Evolutionary conservation across 192 early-diverging fungal genomes (phyloP).

Genomic region (Dissophora globulifera): DNA sequence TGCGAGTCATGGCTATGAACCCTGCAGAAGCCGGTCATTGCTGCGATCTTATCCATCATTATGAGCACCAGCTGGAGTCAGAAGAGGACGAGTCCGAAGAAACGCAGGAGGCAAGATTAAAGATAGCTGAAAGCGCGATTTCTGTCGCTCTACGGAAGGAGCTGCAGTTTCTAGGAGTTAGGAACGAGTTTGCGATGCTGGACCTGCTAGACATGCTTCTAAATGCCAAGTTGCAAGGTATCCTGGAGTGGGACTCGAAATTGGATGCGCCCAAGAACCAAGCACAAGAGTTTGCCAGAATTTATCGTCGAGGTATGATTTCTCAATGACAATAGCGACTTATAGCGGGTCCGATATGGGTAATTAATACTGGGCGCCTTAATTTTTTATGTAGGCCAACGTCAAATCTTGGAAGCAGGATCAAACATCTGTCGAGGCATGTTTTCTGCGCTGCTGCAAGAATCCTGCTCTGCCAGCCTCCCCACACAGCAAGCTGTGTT

Average conservation of each 20-base stretch:
- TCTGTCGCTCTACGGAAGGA: background rate
- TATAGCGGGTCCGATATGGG: too few relatives aligned
- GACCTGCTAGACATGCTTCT: conserved; percentile 59
- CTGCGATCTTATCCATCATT: background rate
- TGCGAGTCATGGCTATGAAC: conserved; percentile 79
- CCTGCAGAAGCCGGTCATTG: conserved; percentile 49
- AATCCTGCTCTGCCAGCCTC: conserved; percentile 1
- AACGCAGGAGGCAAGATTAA: background rate
- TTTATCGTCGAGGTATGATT: conserved; percentile 62
- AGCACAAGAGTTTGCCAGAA: conserved; percentile 58
- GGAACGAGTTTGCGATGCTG: conserved; percentile 70
- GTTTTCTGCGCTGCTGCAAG: conserved; percentile 12
- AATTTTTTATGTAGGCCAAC: conserved; percentile 38
- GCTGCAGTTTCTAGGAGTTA: conserved; percentile 57
- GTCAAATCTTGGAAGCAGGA: conserved; percentile 25
- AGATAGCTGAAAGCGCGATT: background rate
- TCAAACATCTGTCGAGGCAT: conserved; percentile 22
- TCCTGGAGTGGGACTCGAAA: conserved; percentile 12
- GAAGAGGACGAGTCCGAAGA: conserved; percentile 4
- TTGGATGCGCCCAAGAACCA: conserved; percentile 12
- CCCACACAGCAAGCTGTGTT: conserved; percentile 4
- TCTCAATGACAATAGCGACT: background rate
- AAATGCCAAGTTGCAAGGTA: conserved; percentile 45
- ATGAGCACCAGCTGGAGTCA: background rate
- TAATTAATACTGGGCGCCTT: too few relatives aligned